Percentiles rank a stretch among this genome's conserved stretches.
These are phyloP conservation scores for Hanseniaspora guilliermondii DNA, from an alignment of 805 yeast genomes.

Conservation along the genomic window DNA sequence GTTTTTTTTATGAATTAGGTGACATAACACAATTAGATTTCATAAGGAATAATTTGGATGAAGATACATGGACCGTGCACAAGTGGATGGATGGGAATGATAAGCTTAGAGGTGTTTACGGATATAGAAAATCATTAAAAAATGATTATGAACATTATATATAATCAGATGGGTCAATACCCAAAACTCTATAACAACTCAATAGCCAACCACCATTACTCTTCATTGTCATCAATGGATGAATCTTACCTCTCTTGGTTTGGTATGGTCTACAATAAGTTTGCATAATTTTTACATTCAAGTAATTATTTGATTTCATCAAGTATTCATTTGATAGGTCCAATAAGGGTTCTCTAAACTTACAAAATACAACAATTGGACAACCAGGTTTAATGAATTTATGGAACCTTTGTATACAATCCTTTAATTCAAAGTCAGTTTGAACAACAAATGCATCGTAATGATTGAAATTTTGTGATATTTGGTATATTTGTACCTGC, in stretches of 20 bases:
- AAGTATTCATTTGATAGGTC: constrained; percentile 56
- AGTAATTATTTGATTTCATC: constrained; percentile 50
- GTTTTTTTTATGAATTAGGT: constrained; percentile 74
- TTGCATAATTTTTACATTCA: constrained; percentile 76
- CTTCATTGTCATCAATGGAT: constrained; percentile 86
- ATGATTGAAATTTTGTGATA: constrained; percentile 35
- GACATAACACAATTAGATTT: constrained; percentile 41
- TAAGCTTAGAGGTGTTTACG: constrained; percentile 49
- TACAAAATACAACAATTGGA: constrained; percentile 71
- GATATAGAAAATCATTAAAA: constrained; percentile 33
- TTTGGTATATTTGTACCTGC: constrained; percentile 35
- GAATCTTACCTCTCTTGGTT: constrained; percentile 85
- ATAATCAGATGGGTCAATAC: constrained; percentile 26
- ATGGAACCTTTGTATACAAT: constrained; percentile 49
- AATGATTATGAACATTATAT: neutral
- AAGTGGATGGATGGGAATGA: constrained; percentile 39
- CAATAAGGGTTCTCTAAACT: constrained; percentile 65
- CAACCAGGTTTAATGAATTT: constrained; percentile 70
- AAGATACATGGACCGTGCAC: constrained; percentile 39
- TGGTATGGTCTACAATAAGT: constrained; percentile 78
- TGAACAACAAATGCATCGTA: constrained; percentile 70
- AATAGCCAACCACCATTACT: constrained; percentile 86
- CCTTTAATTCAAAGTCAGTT: constrained; percentile 56
- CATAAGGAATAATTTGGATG: constrained; percentile 23
- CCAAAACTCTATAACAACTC: constrained; percentile 67